Percentiles rank a stretch among this genome's conserved stretches.
These are phyloP conservation scores for Yamadazyma scolyti DNA, from an alignment of 805 yeast genomes.

Conservation along the genomic window DNA sequence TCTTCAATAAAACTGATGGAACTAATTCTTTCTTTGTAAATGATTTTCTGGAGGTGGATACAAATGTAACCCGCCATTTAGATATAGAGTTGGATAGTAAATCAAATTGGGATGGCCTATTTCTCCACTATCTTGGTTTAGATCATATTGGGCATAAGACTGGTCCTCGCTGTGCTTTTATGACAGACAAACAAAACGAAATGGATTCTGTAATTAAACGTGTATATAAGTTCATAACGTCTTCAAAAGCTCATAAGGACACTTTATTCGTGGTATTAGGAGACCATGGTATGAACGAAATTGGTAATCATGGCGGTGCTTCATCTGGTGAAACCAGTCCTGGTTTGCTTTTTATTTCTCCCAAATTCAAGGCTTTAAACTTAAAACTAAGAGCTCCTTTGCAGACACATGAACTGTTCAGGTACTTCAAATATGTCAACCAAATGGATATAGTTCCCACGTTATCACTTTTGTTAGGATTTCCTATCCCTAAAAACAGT, in stretches of 20 bases:
- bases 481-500: conserved; percentile 68
- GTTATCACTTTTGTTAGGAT: conserved; percentile 53
- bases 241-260: conserved; percentile 15
- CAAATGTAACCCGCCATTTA: conserved; percentile 87
- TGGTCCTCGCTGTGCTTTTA: conserved; percentile 77
- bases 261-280: conserved; percentile 79
- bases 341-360: conserved; percentile 68
- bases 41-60: conserved; percentile 91
- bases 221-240: conserved; percentile 38
- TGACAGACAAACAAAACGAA: conserved; percentile 80
- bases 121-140: conserved; percentile 86
- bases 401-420: conserved; percentile 38
- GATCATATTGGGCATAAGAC: conserved; percentile 99
- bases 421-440: conserved; percentile 50
- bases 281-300: conserved; percentile 95
- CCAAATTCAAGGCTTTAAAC: conserved; percentile 40
- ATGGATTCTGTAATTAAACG: conserved; percentile 69
- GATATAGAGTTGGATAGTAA: conserved; percentile 48
- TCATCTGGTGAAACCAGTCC: conserved; percentile 90
- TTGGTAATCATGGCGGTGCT: conserved; percentile 97
- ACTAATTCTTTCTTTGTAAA: conserved; percentile 92
- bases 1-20: conserved; percentile 70
- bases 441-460: conserved; percentile 79
- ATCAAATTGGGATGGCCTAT: conserved; percentile 74
- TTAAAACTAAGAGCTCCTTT: conserved; percentile 34